Base-by-base conservation (phyloP, 176 grass and related monocot genomes). In the Phragmites australis region DNA sequence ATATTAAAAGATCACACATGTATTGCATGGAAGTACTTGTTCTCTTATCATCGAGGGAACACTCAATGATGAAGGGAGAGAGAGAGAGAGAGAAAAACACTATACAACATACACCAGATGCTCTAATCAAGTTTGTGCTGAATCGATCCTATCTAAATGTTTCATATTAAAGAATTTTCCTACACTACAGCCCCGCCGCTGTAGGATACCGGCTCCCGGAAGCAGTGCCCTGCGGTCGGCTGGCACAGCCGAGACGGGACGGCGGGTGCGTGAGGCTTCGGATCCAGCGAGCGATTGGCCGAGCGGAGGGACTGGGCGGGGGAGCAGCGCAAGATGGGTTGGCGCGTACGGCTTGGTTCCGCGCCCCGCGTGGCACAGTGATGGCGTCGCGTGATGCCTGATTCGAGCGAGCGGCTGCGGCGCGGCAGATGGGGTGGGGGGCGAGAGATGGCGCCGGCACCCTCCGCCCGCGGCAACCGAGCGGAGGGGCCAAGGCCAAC, bases 401-500 rank as follows among this genome's bases (percentile, higher is more conserved):
- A 17, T 13, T 14, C 7, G 16, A 3, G 17, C 59, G 41, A 59
- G 29, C 51, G 69, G 42, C 85, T 50, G 70, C 78, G 69, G 70
- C 52, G 71, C 42, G 79, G 77, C 31, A 41, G 77, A 42, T 27
- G 61, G 31, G 52, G 10, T 9, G 55, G 22, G 0, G 22, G 5
- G 25, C 21, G 40, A 32, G 23, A 9, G 59, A 70, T 32, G 54
- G 53, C 78, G 57, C 61, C 62, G 65, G 49, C 80, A 18, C 80
- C 86, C 66, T 83, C 58, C 75, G 58, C 49, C 67, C 80, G 74
- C 51, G 58, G 86, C 72, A 87, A 82, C 63, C 23, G 70, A 68
- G 42, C 70, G 41, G 64, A 48, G 25, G 67, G 40, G 67, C 43
- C 67, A 46, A 45, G 40, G 67, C 43, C 67, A 46, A 45, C 25